phyloP scores from a whole-genome alignment of 2,329 filamentous ascomycete genomes.

The Colletotrichum filicis region DNA sequence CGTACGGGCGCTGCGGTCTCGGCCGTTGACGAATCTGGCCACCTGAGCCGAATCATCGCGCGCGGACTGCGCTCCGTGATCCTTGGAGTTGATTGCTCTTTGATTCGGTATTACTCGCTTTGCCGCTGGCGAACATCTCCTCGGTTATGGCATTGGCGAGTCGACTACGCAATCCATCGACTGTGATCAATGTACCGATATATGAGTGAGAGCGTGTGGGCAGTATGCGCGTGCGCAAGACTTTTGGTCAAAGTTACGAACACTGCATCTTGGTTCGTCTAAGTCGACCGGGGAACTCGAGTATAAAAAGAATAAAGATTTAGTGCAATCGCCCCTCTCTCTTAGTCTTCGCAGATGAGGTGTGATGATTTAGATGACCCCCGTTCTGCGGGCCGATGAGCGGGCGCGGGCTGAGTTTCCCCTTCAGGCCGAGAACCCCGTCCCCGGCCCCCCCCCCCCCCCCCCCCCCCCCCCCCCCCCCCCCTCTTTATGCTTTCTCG shows the following conservation, averaged over 20 bases:
- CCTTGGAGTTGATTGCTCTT: not conserved
- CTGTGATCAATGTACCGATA: no score
- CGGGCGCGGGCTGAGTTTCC: not conserved
- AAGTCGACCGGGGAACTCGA: not conserved
- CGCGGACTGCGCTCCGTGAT: not conserved
- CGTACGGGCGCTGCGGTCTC: not conserved
- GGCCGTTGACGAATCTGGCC: not conserved
- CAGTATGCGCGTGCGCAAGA: not conserved
- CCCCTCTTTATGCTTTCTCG: no score
- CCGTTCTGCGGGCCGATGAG: conserved; percentile 2
- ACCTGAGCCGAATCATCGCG: not conserved
- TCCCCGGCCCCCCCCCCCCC: not conserved
- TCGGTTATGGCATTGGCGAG: no score
- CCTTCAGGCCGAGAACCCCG: not conserved
- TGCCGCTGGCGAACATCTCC: not conserved
- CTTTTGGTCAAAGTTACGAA: not conserved
- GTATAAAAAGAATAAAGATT: not conserved
- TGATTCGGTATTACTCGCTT: not conserved
- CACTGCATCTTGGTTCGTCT: not conserved
- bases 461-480: no score
- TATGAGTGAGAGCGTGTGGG: not conserved
- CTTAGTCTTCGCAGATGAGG: not conserved
- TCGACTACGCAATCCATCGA: not conserved
- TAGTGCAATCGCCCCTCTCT: not conserved
- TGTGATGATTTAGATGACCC: not conserved